These are phyloP conservation scores for Penicillium sp. DNA, from an alignment of 2,329 filamentous ascomycete genomes.

Conservation along the genomic window DNA sequence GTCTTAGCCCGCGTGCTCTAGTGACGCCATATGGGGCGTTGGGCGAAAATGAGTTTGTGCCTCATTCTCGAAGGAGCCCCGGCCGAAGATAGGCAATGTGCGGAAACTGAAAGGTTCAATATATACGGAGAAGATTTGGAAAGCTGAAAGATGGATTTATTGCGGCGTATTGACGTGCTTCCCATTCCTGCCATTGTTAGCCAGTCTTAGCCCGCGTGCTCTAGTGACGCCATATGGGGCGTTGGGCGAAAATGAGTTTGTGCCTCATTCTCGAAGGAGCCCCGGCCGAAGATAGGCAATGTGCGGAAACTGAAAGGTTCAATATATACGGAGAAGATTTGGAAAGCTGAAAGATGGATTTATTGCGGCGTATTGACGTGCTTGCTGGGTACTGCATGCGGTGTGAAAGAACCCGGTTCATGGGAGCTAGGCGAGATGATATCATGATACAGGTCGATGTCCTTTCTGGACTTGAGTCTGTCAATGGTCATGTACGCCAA, in stretches of 20 bases:
- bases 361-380: not conserved
- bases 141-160: not conserved
- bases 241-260: no score
- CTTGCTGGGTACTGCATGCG: constrained; percentile 7
- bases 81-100: not conserved
- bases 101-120: not conserved
- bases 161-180: constrained; percentile 2
- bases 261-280: no score
- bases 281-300: not conserved
- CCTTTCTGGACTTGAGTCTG: not conserved
- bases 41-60: no score
- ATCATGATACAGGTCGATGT: not conserved
- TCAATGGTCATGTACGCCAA: no score
- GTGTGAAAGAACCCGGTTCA: not conserved
- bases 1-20: constrained; percentile 7
- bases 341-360: not conserved
- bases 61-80: not conserved
- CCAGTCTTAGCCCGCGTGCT: no score
- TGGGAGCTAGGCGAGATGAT: constrained; percentile 1
- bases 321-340: not conserved
- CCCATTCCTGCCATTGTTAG: no score
- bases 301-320: not conserved
- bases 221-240: no score
- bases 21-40: constrained; percentile 9
- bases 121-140: not conserved